phyloP scores from a whole-genome alignment of 2,329 filamentous ascomycete genomes.

The Neofusicoccum umdonicola region DNA sequence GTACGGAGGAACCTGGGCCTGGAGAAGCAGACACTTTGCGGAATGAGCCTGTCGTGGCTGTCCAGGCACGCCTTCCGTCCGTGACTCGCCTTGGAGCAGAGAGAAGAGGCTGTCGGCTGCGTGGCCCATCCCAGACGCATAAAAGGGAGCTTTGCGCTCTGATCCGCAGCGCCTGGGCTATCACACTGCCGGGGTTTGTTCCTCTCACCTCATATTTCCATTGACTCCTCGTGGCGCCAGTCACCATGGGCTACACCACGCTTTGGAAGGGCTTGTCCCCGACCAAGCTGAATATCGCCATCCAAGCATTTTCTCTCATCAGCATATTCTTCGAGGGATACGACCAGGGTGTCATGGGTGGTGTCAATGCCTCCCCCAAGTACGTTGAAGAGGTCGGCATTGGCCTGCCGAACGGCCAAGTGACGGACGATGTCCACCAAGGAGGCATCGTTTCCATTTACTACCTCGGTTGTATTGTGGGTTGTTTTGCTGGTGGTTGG shows the following conservation, averaged over 20 bases:
- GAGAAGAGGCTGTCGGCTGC: not conserved
- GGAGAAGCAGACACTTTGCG: not conserved
- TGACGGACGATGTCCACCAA: slow-evolving; percentile 60
- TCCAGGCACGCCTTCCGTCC: not conserved
- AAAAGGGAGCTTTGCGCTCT: not conserved
- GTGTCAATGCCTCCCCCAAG: slow-evolving; percentile 64
- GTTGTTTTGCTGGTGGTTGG: slow-evolving; percentile 62
- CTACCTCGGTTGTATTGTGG: slow-evolving; percentile 63
- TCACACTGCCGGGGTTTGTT: not conserved
- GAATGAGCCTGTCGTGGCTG: not conserved
- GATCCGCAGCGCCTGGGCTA: not conserved
- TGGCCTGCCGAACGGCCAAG: slow-evolving; percentile 52
- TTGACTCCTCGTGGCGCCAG: not conserved
- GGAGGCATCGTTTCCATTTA: slow-evolving; percentile 61
- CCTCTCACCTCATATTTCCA: not conserved
- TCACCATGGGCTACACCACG: slow-evolving; percentile 39
- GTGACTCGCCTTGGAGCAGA: not conserved
- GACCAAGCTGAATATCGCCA: slow-evolving; percentile 42
- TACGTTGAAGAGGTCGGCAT: slow-evolving; percentile 66
- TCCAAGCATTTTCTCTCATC: slow-evolving; percentile 34
- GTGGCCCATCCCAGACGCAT: not conserved
- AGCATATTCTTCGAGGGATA: slow-evolving; percentile 34
- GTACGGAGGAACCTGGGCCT: not conserved
- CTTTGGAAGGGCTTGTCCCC: slow-evolving; percentile 45
- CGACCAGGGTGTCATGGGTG: slow-evolving; percentile 58